These are phyloP conservation scores for Poronia punctata DNA, from an alignment of 495 filamentous ascomycete genomes.

Conservation along the genomic window DNA sequence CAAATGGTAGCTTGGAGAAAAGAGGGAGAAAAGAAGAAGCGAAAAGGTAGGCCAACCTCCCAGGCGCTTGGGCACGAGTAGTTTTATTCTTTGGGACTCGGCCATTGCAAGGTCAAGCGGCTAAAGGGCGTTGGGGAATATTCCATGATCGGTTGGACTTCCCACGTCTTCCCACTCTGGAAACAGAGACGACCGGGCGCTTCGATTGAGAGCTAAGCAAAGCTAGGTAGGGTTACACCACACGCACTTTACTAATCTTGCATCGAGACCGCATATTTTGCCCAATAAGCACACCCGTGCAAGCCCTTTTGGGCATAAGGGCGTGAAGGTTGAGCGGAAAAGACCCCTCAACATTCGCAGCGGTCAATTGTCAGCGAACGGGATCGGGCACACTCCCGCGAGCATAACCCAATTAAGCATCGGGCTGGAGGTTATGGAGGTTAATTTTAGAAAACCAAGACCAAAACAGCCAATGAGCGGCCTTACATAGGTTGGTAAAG, in stretches of 20 bases:
- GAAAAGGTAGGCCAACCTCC: too few relatives aligned
- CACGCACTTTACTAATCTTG: conserved; percentile 18
- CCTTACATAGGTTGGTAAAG: conserved; percentile 18
- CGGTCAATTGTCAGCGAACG: conserved; percentile 14
- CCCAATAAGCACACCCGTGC: conserved; percentile 12
- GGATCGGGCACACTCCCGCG: conserved; percentile 11
- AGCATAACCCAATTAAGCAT: conserved; percentile 11
- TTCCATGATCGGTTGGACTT: too few relatives aligned
- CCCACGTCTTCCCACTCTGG: too few relatives aligned
- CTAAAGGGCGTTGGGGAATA: conserved; percentile 16
- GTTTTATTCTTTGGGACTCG: conserved; percentile 24
- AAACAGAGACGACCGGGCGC: conserved; percentile 19
- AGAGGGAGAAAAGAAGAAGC: conserved; percentile 18
- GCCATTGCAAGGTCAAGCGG: conserved; percentile 22
- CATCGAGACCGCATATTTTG: conserved; percentile 14
- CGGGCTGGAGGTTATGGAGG: conserved; percentile 14
- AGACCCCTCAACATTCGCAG: conserved; percentile 12
- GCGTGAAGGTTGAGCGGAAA: conserved; percentile 17
- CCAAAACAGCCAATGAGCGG: conserved; percentile 15
- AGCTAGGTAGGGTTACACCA: conserved; percentile 16
- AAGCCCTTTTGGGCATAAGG: conserved; percentile 20
- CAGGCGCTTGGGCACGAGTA: conserved; percentile 20
- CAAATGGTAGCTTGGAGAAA: conserved; percentile 30
- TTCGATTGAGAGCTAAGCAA: conserved; percentile 20
- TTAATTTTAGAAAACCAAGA: conserved; percentile 20